Percentiles rank a stretch among this genome's conserved stretches.
These are phyloP conservation scores for Trichocladium antarcticum DNA, from an alignment of 495 filamentous ascomycete species.

Conservation along the genomic window DNA sequence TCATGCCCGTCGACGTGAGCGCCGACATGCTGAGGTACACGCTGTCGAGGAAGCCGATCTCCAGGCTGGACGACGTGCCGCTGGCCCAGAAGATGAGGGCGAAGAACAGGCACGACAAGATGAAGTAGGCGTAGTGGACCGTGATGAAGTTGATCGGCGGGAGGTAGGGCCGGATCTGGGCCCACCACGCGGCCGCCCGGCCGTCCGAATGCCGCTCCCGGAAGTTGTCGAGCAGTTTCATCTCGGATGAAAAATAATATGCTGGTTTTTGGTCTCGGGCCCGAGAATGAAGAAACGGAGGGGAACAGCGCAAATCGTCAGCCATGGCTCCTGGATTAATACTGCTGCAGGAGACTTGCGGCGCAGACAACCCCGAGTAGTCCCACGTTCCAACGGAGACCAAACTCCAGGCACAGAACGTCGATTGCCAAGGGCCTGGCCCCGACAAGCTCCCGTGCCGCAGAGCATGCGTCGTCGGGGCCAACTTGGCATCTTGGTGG, in stretches of 20 bases:
- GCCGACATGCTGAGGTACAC: constrained; percentile 68
- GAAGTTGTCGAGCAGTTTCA: not conserved
- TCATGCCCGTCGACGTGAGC: constrained; percentile 73
- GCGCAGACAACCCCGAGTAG: too few species aligned
- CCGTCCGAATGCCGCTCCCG: not conserved
- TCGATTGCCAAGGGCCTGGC: too few species aligned
- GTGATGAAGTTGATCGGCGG: constrained; percentile 68
- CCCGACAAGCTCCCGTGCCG: too few species aligned
- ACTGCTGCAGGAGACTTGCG: too few species aligned
- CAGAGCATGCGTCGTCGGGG: too few species aligned
- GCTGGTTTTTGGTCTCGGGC: not conserved
- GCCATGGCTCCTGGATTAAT: too few species aligned
- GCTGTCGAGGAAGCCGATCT: constrained; percentile 61
- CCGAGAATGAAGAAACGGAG: too few species aligned
- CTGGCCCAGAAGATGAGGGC: constrained; percentile 66
- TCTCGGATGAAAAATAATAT: not conserved
- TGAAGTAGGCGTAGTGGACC: constrained; percentile 63
- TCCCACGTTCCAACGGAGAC: too few species aligned
- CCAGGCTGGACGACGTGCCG: constrained; percentile 40
- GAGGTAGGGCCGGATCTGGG: constrained; percentile 21
- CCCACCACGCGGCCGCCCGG: not conserved
- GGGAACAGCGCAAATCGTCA: too few species aligned
- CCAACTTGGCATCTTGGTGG: too few species aligned
- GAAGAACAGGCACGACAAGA: constrained; percentile 49
- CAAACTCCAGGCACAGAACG: too few species aligned